A percentile compares a stretch with the other conserved stretches of the same genome.
Conservation (phyloP, 129 eudicot species). For the Flaveria linearis region DNA sequence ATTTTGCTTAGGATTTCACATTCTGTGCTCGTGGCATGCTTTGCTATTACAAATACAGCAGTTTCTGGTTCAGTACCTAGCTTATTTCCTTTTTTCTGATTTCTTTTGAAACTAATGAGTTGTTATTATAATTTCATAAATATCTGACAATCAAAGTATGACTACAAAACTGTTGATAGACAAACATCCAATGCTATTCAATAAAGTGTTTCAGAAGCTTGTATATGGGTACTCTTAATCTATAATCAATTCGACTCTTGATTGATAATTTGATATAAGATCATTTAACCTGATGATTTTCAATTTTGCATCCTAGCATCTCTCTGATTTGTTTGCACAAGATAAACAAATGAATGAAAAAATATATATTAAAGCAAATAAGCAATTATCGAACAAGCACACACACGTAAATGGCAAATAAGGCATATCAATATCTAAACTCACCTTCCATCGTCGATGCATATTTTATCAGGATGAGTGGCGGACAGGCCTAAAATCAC, state of each 20-base stretch:
- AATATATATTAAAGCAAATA: not conserved
- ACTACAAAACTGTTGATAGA: not conserved
- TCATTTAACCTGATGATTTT: not conserved
- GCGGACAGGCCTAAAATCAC: constrained; percentile 62
- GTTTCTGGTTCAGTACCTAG: not conserved
- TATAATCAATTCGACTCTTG: not conserved
- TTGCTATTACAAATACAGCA: too few species aligned
- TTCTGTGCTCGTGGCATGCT: too few species aligned
- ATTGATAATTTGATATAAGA: not conserved
- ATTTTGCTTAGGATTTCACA: not conserved
- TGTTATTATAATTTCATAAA: not conserved
- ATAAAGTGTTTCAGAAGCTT: not conserved
- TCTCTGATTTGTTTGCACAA: not conserved
- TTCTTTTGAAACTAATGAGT: not conserved
- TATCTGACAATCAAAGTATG: not conserved
- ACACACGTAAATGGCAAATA: not conserved
- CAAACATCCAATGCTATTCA: not conserved
- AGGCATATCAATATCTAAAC: not conserved
- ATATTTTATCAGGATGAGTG: constrained; percentile 73
- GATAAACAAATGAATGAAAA: not conserved
- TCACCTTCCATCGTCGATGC: constrained; percentile 1
- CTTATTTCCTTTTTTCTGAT: not conserved
- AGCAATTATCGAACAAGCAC: not conserved
- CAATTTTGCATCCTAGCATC: not conserved
- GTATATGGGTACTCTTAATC: not conserved